Conservation (phyloP, 371 early-diverging fungal species). For the Mortierella sp. region DNA sequence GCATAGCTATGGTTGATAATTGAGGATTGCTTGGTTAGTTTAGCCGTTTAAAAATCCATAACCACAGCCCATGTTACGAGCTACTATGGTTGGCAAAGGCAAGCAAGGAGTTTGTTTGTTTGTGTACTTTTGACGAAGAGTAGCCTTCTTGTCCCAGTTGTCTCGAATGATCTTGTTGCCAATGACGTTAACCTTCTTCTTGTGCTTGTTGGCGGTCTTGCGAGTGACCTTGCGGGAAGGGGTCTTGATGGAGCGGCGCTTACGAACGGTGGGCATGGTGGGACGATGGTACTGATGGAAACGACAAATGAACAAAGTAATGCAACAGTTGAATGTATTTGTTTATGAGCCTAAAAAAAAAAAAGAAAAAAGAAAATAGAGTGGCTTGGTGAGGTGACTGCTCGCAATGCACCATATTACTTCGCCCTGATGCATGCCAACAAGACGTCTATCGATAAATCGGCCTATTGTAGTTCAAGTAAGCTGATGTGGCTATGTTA, state of each 20-base stretch:
- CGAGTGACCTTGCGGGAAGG: not conserved
- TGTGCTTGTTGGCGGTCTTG: constrained; percentile 66
- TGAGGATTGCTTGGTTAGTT: not conserved
- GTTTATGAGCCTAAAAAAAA: not conserved
- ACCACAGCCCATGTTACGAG: not conserved
- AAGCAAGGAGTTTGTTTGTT: not conserved
- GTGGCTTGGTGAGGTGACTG: constrained; percentile 6
- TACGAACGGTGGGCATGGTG: constrained; percentile 1
- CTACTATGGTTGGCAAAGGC: not conserved
- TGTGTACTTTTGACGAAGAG: constrained; percentile 80
- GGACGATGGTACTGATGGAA: not conserved
- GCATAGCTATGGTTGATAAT: constrained; percentile 61
- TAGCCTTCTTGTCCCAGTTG: constrained; percentile 83
- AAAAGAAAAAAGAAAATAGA: constrained; percentile 1
- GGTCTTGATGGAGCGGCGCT: not conserved
- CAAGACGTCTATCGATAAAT: too few relatives aligned
- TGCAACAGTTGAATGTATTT: not conserved
- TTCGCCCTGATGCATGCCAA: not conserved
- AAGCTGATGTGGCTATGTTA: too few relatives aligned
- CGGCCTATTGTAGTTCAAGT: too few relatives aligned
- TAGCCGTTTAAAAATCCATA: too few relatives aligned
- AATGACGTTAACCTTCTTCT: constrained; percentile 64
- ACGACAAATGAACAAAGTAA: too few relatives aligned
- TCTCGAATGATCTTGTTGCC: constrained; percentile 73
- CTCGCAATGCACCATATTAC: not conserved